Conservation (phyloP, 441 rosid species). For the Populus hybrid region DNA sequence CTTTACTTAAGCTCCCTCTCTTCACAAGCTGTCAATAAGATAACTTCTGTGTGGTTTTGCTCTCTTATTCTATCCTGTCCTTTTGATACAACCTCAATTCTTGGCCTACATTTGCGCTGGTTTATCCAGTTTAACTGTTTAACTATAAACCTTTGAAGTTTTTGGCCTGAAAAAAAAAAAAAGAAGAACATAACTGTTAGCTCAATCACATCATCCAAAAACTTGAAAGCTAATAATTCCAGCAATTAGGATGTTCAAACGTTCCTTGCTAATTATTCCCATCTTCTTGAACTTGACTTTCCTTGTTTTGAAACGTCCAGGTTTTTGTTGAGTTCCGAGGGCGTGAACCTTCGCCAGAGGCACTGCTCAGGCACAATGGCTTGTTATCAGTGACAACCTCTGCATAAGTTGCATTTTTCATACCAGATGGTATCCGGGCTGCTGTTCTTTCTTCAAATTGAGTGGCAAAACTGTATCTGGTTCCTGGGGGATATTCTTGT, state of each 20-base stretch:
- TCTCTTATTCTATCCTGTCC: neutral
- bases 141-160: too few relatives aligned
- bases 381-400: conserved; percentile 49
- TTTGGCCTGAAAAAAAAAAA: too few relatives aligned
- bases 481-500: neutral
- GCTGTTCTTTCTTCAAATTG: neutral
- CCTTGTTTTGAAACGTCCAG: conserved; percentile 36
- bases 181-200: too few relatives aligned
- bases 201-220: neutral
- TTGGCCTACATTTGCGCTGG: neutral
- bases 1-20: neutral
- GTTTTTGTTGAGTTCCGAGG: conserved; percentile 91
- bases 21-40: neutral
- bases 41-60: neutral
- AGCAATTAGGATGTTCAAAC: neutral
- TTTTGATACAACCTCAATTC: neutral
- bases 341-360: conserved; percentile 92
- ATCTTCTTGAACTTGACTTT: neutral
- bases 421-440: neutral
- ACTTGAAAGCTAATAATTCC: neutral
- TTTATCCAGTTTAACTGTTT: neutral
- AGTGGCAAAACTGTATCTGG: neutral
- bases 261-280: too few relatives aligned
- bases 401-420: conserved; percentile 22
- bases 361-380: conserved; percentile 89